Base-by-base conservation (phyloP, 148 eudicot genomes). In the Agrostemma githago region DNA sequence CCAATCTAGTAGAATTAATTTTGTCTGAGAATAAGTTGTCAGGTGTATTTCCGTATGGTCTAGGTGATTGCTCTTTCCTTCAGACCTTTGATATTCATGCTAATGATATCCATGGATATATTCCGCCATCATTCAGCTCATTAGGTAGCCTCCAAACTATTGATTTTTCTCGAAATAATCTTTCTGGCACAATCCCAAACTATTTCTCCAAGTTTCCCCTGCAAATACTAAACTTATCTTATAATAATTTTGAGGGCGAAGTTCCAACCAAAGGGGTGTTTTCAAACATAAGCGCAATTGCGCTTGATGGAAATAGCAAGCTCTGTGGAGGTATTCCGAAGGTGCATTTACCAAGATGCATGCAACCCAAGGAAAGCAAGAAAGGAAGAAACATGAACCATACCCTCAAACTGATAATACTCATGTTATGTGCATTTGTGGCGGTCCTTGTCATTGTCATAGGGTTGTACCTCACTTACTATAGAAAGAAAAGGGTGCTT, bases 271-370 rank as follows among this genome's bases (percentile, higher is more conserved):
- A 2, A 62, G 89, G 89, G 51, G 76, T 80, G 14, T 86, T 86
- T 20, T 3, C 15, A 2, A 86, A 86, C 72, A 21, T 63, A 16
- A 79, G 68, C n/a, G 83, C 79, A 9, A 12, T 84, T 16, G 77
- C 77, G 12, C 9, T 87, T 0, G 34, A n/a, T 4, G 85, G 83
- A 46, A 87, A 87, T 17, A 71, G 17, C 21, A 73, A 76, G 46
- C 73, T 85, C 7, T 87, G 88, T 75, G 88, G 88, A 34, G 88
- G 88, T 9, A 69, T 87, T 57, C 62, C 44, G 8, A 63, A 54
- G 65, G 59, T 87, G 19, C 60, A 75, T 43, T 70, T 87, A 60
- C 86, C 80, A 34, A 56, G 10, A 53, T 86, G 87, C 71, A 12
- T 37, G 37, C 46, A 12, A 34, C 61, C 11, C 43, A 16, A 19